Base-by-base conservation (phyloP, 176 grass and related monocot genomes). In the Elaeis guineensis region DNA sequence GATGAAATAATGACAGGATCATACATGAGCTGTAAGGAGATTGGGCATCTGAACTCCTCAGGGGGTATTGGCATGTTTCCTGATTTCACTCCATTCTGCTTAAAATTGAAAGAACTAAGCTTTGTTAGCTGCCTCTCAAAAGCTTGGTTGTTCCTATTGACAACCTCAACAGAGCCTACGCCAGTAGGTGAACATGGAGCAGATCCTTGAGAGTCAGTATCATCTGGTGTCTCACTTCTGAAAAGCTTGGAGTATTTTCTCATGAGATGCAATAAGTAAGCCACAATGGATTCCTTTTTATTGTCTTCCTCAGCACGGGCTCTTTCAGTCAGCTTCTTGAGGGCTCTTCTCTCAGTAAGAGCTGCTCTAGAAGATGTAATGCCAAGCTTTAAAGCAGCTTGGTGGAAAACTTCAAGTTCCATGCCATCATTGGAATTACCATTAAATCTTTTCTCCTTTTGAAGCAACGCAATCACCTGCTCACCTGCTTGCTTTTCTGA, bases 1-100 rank as follows among this genome's bases (percentile, higher is more conserved):
- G 90, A 90, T 52, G 83, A 71, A 16, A 95, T 79, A 16, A 95
- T 52, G 44, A 90, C 86, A 17, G 90, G 90, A 18, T 95, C 90
- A 62, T 81, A 87, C 83, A 95, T 95, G 57, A 95, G 75, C 35
- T 90, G 90, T 74, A 87, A 62, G 9, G 90, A 95, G 62, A 95
- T 95, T 11, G 90, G 90, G 58, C 90, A 95, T 57, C 86, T 78
- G 23, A 95, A 44, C 22, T 95, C 90, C 70, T 90, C 90, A 25
- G 86, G 86, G 63, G 90, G 86, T 49, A 80, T 59, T 28, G 83
- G 77, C 75, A 84, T 79, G 61, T 82, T 95, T 59, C 83, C 77
- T 68, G 83, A 95, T 58, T 86, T 62, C 51, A 73, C 77, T 24
- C 66, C 89, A 50, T 71, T 85, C 19, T 79, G 72, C 53, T 65